phyloP scores from a whole-genome alignment of 2,329 filamentous ascomycete genomes.

The Beauveria sp. region DNA sequence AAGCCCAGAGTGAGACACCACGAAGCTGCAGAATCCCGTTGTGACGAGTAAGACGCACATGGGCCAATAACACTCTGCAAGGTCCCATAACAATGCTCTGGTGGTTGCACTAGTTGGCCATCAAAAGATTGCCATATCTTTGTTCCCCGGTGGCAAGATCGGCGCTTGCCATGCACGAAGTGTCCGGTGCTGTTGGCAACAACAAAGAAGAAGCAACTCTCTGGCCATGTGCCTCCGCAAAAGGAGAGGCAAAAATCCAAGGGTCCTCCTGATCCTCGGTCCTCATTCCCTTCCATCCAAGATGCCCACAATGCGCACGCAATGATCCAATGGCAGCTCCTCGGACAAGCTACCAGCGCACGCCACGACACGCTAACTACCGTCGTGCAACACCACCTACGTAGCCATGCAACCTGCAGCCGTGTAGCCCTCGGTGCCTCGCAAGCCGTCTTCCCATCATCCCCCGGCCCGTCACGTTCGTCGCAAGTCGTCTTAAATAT shows the following conservation, averaged over 20 bases:
- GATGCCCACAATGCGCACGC: not conserved
- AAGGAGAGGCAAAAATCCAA: not conserved
- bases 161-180: not conserved
- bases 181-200: not conserved
- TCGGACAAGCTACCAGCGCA: not conserved
- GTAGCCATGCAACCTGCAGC: not conserved
- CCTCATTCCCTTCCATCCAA: not conserved
- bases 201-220: not conserved
- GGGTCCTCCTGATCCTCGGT: not conserved
- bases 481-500: no score
- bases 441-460: no score
- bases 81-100: not conserved
- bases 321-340: slow-evolving; percentile 4
- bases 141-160: not conserved
- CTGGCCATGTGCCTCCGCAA: not conserved
- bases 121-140: not conserved
- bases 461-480: no score
- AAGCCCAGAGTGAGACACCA: slow-evolving; percentile 2
- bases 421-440: not conserved
- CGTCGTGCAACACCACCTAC: not conserved
- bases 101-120: not conserved
- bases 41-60: not conserved
- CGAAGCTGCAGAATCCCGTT: not conserved
- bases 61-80: not conserved
- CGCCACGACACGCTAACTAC: not conserved